Conservation (phyloP, 371 early-diverging fungal species). For the Mucor irregularis region DNA sequence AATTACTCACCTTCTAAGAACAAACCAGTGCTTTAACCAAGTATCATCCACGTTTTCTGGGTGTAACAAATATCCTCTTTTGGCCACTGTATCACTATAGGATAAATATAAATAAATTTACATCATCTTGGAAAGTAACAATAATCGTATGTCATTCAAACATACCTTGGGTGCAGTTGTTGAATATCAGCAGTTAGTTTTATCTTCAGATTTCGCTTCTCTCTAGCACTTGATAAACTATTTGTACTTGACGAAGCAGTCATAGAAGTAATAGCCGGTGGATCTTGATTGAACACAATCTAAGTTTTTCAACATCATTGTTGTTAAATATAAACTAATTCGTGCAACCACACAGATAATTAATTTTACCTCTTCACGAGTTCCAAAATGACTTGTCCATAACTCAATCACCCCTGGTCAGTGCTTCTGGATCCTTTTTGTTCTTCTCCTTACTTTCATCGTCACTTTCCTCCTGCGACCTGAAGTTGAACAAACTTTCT, state of each 20-base stretch:
- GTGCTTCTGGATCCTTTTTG: conserved; percentile 7
- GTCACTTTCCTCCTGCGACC: background rate
- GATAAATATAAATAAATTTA: conserved; percentile 29
- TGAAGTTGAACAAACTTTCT: background rate
- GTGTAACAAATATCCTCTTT: conserved; percentile 56
- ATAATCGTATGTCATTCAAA: too few species aligned
- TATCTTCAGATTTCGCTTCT: conserved; percentile 15
- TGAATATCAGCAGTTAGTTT: conserved; percentile 28
- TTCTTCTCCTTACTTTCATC: background rate
- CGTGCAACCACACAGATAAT: background rate
- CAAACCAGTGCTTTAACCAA: conserved; percentile 43
- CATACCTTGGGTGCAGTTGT: conserved; percentile 26
- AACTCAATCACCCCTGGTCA: conserved; percentile 33
- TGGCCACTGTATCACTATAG: conserved; percentile 53
- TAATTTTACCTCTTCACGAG: conserved; percentile 44
- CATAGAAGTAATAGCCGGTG: conserved; percentile 22
- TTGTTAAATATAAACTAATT: background rate
- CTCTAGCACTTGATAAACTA: conserved; percentile 11
- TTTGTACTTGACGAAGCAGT: conserved; percentile 12
- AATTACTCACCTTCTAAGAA: conserved; percentile 37
- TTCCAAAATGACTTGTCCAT: conserved; percentile 46
- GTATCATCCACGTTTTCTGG: conserved; percentile 30
- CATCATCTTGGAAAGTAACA: background rate
- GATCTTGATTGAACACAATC: conserved; percentile 26
- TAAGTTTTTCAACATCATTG: too few species aligned